A percentile compares a stretch with the other conserved stretches of the same genome.
Conservation (phyloP, 73 alveolate species). For the Urostyla sp. region DNA sequence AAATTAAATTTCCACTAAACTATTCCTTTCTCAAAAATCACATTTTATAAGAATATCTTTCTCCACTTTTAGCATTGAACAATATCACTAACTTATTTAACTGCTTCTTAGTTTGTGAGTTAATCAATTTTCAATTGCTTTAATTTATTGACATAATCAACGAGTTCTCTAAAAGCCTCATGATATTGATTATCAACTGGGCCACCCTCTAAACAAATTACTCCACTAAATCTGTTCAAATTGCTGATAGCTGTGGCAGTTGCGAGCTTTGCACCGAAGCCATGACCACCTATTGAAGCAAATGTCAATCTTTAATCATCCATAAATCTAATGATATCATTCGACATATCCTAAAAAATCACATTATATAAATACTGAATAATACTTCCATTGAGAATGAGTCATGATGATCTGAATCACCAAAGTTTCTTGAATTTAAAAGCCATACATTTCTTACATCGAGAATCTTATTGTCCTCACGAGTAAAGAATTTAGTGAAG, state of each 20-base stretch:
- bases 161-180: constrained; percentile 79
- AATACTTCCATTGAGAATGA: constrained; percentile 73
- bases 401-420: constrained; percentile 82
- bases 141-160: constrained; percentile 58
- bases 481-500: constrained; percentile 82
- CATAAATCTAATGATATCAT: constrained; percentile 85
- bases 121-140: constrained; percentile 38
- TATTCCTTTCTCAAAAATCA: constrained; percentile 54
- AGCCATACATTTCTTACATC: constrained; percentile 81
- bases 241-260: constrained; percentile 81
- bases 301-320: constrained; percentile 73
- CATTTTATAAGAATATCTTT: constrained; percentile 65
- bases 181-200: constrained; percentile 85
- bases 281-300: constrained; percentile 92
- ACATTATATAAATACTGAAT: not conserved
- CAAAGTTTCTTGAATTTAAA: constrained; percentile 83
- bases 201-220: constrained; percentile 79
- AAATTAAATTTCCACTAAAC: constrained; percentile 67
- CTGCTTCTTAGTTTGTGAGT: constrained; percentile 25
- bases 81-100: constrained; percentile 26
- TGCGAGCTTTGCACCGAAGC: constrained; percentile 92
- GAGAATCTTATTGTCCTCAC: constrained; percentile 61
- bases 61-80: constrained; percentile 80
- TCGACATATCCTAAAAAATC: constrained; percentile 66
- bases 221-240: constrained; percentile 87